phyloP scores from a whole-genome alignment of 352 stramenopile species.

The Phytophthora nicotianae region DNA sequence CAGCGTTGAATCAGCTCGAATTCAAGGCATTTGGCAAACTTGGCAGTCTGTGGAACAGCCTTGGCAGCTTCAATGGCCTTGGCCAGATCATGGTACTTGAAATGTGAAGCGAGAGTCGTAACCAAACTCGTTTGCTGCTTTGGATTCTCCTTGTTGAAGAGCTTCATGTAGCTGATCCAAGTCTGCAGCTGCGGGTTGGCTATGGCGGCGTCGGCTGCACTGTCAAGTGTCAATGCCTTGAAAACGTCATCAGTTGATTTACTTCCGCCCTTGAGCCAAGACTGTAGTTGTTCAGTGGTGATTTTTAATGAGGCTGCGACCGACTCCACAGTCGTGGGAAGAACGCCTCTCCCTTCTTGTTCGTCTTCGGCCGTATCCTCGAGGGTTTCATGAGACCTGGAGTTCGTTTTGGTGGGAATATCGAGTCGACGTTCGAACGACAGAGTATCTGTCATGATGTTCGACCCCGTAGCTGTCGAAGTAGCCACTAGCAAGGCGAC shows the following conservation, averaged over 20 bases:
- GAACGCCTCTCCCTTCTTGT: neutral
- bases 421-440: neutral
- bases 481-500: neutral
- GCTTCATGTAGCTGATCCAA: constrained; percentile 20
- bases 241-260: neutral
- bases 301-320: neutral
- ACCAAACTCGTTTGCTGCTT: constrained; percentile 11
- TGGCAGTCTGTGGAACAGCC: neutral
- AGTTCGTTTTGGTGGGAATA: neutral
- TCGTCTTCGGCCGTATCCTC: neutral
- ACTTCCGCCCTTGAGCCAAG: constrained; percentile 1
- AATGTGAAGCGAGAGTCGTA: constrained; percentile 6
- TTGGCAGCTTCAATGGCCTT: constrained; percentile 17
- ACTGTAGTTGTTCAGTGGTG: neutral
- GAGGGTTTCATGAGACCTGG: neutral
- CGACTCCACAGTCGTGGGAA: neutral
- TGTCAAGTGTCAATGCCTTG: constrained; percentile 6
- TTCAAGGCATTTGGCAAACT: neutral
- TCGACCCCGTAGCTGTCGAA: neutral
- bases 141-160: constrained; percentile 14
- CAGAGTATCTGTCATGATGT: neutral
- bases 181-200: neutral
- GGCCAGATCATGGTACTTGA: constrained; percentile 5
- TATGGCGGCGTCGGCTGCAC: constrained; percentile 1
- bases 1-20: constrained; percentile 1